Evolutionary conservation across 805 yeast genomes (phyloP), one percentile per base, ranked within the genome.

Genomic region (Kuraishia hungarica): DNA sequence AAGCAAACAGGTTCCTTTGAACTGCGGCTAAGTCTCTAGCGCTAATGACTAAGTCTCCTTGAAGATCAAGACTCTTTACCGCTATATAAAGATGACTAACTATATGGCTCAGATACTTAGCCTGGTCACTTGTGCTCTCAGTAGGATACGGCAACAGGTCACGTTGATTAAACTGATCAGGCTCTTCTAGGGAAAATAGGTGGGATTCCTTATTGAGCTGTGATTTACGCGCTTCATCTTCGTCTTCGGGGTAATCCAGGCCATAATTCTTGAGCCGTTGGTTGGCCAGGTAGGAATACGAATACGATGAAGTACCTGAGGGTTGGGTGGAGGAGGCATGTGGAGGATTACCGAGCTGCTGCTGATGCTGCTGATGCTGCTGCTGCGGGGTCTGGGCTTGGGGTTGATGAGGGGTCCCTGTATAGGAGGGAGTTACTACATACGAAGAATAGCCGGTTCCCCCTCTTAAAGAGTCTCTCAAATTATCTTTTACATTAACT

Each of bases 11-110:
- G 22, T 57, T 64, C 48, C 66, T 65, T 55, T 64, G 66, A 20
- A 72, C 72, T 17, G 71, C 62, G 1, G 87, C 83, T 56, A 88
- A 72, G 61, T 88, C 96, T 57, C 80, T 81, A 11, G 88, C 83
- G 11, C 87, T 80, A 13, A 88, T 80, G 2, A 82, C 77, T 22
- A 89, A 72, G 7, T 79, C 72, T 1, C 96, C 93, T 62, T 82
- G 86, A 17, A 90, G 72, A 65, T 90, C 96, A 58, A 86, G 72
- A 2, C 94, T 80, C 56, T 81, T 77, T 51, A 89, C 78, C 10
- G 97, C 90, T 55, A 89, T 81, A 66, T 88, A 88, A 20, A 94
- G 68, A 67, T 89, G 90, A 1, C 86, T 79, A 35, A 92, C 77
- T n/a, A 93, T 87, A 63, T 87, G 94, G 50, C 88, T 78, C 47